Conservation (phyloP, 352 stramenopile species). For the Peronospora farinosa region DNA sequence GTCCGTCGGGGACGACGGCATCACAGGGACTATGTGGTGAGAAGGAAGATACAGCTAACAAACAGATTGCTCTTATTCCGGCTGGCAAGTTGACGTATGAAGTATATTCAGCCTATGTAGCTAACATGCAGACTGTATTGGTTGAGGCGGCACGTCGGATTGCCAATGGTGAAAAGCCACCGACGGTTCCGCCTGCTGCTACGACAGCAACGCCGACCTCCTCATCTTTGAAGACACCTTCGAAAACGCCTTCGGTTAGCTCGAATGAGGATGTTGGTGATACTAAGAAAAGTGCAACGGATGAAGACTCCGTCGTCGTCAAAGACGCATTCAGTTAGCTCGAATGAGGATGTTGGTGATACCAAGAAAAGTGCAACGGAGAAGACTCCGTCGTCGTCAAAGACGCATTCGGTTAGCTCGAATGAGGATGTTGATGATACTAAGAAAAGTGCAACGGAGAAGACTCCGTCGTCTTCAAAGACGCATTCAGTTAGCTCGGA, state of each 20-base stretch:
- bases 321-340: slow-evolving; percentile 3
- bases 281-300: not conserved
- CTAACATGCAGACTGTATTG: slow-evolving; percentile 45
- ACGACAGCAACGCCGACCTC: slow-evolving; percentile 1
- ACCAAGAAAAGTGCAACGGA: not conserved
- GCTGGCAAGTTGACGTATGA: slow-evolving; percentile 52
- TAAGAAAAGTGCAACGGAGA: not conserved
- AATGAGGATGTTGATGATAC: not conserved
- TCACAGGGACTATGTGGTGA: slow-evolving; percentile 45
- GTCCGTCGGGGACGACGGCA: slow-evolving; percentile 42
- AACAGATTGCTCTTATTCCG: slow-evolving; percentile 48
- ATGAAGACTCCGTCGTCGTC: not conserved
- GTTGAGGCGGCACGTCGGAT: slow-evolving; percentile 30
- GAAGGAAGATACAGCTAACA: slow-evolving; percentile 40
- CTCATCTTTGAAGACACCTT: slow-evolving; percentile 2
- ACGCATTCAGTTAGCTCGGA: slow-evolving; percentile 3
- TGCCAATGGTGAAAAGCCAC: slow-evolving; percentile 8
- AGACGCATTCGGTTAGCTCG: slow-evolving; percentile 2
- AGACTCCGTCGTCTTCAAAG: not conserved
- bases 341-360: not conserved
- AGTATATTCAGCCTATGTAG: slow-evolving; percentile 49
- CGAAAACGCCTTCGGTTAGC: slow-evolving; percentile 3
- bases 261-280: not conserved
- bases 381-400: not conserved
- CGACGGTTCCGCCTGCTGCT: slow-evolving; percentile 1